Percentiles rank a stretch among this genome's conserved stretches.
These are phyloP conservation scores for Orbilia blumenaviensis DNA, from an alignment of 2,329 filamentous ascomycete species.

Conservation along the genomic window DNA sequence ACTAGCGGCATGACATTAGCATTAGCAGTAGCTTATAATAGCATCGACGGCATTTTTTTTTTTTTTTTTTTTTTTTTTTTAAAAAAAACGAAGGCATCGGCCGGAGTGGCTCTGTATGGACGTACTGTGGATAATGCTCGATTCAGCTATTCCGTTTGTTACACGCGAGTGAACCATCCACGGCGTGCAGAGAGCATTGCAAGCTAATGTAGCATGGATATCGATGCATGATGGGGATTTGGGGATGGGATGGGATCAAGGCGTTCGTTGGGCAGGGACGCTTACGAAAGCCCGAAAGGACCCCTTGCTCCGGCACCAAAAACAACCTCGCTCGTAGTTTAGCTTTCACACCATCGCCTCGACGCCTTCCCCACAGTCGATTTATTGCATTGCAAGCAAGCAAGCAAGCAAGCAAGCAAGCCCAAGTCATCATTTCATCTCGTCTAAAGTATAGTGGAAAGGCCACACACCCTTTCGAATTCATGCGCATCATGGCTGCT, in stretches of 20 bases:
- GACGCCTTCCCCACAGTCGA: constrained; percentile 3
- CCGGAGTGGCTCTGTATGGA: no score
- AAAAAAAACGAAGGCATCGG: neutral
- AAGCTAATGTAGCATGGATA: neutral
- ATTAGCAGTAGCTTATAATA: neutral
- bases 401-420: neutral
- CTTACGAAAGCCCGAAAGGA: neutral
- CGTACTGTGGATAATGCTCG: no score
- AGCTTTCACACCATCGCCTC: constrained; percentile 11
- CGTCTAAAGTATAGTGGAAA: neutral
- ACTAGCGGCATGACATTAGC: no score
- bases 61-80: no score
- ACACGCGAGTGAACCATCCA: no score
- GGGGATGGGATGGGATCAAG: no score
- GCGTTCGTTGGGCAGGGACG: neutral
- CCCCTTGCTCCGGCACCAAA: constrained; percentile 12
- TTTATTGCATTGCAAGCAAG: neutral
- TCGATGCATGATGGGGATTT: neutral
- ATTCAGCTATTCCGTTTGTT: no score
- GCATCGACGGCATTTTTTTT: neutral
- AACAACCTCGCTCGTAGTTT: neutral
- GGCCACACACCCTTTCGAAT: neutral
- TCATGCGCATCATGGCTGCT: constrained; percentile 27
- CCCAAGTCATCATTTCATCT: constrained; percentile 1
- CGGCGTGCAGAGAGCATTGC: no score